Evolutionary conservation across 2,329 filamentous ascomycete species (phyloP).

Genomic region (Penicillium brasilianum): DNA sequence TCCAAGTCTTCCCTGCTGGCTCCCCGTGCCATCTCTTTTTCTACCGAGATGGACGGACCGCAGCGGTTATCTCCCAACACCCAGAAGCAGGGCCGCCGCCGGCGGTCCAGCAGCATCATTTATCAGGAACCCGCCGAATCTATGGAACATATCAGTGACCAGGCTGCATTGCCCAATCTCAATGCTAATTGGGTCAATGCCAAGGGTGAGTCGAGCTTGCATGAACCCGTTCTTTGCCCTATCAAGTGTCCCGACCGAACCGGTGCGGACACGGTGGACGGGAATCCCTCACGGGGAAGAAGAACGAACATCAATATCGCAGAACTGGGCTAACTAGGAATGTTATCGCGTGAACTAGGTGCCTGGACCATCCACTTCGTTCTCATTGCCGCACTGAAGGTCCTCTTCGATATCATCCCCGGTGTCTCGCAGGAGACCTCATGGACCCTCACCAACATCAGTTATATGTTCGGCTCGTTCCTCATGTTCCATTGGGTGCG

Average conservation of each 20-base stretch:
- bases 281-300: neutral
- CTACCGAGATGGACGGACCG: constrained; percentile 74
- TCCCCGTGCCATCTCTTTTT: constrained; percentile 88
- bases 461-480: constrained; percentile 98
- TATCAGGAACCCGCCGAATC: constrained; percentile 97
- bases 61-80: constrained; percentile 62
- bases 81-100: constrained; percentile 75
- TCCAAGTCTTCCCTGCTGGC: constrained; percentile 94
- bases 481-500: constrained; percentile 99
- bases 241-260: constrained; percentile 9
- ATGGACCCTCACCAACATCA: constrained; percentile 98
- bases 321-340: constrained; percentile 25
- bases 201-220: constrained; percentile 72
- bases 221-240: neutral
- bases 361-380: constrained; percentile 98
- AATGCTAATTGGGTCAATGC: constrained; percentile 99
- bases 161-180: constrained; percentile 89
- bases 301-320: constrained; percentile 8
- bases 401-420: constrained; percentile 95
- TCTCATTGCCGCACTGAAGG: constrained; percentile 87
- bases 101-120: constrained; percentile 97
- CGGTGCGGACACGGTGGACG: constrained; percentile 19
- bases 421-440: constrained; percentile 97
- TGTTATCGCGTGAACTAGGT: constrained; percentile 59
- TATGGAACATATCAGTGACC: constrained; percentile 95